A percentile compares a stretch with the other conserved stretches of the same genome.
These are phyloP conservation scores for Drechslerella stenobrocha DNA, from an alignment of 2,329 filamentous ascomycete genomes.

Conservation along the genomic window DNA sequence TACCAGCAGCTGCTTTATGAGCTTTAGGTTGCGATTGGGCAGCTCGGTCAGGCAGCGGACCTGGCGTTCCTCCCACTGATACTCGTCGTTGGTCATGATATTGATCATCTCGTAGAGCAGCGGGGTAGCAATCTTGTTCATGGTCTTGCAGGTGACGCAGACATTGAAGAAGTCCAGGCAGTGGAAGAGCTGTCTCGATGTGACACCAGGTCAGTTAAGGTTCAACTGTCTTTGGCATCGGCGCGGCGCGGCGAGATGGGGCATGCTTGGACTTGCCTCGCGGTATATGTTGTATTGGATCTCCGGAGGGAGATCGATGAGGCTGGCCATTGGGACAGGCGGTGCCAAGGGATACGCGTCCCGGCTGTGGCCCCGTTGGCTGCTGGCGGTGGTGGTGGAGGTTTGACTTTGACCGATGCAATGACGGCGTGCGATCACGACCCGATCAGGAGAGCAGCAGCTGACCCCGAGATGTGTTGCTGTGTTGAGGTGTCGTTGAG, in stretches of 20 bases:
- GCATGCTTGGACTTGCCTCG: constrained; percentile 21
- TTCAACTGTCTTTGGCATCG: no score
- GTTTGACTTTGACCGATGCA: no score
- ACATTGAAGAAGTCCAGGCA: constrained; percentile 45
- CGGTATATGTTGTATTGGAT: constrained; percentile 46
- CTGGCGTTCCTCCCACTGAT: constrained; percentile 40
- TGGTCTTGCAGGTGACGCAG: constrained; percentile 38
- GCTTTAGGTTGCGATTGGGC: constrained; percentile 16
- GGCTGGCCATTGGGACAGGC: no score
- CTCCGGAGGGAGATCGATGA: constrained; percentile 44
- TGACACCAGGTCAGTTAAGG: not conserved
- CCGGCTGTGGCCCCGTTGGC: no score
- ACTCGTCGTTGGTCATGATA: constrained; percentile 40
- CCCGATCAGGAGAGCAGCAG: no score
- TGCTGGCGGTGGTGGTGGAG: not conserved
- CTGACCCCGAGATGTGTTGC: constrained; percentile 4
- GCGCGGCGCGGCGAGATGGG: no score
- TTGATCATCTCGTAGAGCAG: constrained; percentile 46
- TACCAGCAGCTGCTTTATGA: constrained; percentile 39
- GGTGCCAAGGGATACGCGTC: no score
- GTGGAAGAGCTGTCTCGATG: constrained; percentile 24
- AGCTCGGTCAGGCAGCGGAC: constrained; percentile 34
- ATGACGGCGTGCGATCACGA: no score
- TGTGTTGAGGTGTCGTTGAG: constrained; percentile 24
- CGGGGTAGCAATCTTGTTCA: constrained; percentile 43